A percentile compares a stretch with the other conserved stretches of the same genome.
phyloP scores from a whole-genome alignment of 495 filamentous ascomycete genomes.

The Aspergillus carlsbadensis region DNA sequence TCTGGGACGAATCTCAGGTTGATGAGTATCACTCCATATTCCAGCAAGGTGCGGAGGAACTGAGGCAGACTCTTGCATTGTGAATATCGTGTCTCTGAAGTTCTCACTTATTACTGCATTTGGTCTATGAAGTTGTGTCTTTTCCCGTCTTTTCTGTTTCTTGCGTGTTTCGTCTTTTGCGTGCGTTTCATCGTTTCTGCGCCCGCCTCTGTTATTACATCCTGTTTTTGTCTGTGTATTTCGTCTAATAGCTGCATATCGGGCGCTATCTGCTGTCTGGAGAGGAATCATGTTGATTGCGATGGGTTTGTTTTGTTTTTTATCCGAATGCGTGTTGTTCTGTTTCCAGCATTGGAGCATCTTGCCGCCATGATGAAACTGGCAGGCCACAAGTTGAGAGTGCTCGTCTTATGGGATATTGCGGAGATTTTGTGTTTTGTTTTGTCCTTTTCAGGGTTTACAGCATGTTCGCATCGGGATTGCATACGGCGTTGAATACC shows the following conservation, averaged over 20 bases:
- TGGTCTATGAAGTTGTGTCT: not conserved
- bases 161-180: not conserved
- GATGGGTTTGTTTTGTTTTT: not conserved
- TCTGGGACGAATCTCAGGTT: constrained; percentile 19
- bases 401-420: not conserved
- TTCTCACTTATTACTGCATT: no score
- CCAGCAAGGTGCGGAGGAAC: constrained; percentile 16
- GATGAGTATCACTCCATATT: constrained; percentile 16
- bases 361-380: constrained; percentile 11
- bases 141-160: not conserved
- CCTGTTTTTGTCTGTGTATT: not conserved
- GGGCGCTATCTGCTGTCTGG: not conserved
- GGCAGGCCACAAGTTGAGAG: not conserved
- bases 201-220: no score
- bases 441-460: not conserved
- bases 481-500: constrained; percentile 2
- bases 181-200: no score
- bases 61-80: constrained; percentile 16
- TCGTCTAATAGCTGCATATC: constrained; percentile 1
- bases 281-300: not conserved
- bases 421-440: not conserved
- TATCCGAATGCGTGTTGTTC: not conserved
- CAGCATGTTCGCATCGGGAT: constrained; percentile 2
- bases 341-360: not conserved
- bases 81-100: not conserved